phyloP scores from a whole-genome alignment of 2,329 filamentous ascomycete genomes.

The Trichophyton mentagrophytes region DNA sequence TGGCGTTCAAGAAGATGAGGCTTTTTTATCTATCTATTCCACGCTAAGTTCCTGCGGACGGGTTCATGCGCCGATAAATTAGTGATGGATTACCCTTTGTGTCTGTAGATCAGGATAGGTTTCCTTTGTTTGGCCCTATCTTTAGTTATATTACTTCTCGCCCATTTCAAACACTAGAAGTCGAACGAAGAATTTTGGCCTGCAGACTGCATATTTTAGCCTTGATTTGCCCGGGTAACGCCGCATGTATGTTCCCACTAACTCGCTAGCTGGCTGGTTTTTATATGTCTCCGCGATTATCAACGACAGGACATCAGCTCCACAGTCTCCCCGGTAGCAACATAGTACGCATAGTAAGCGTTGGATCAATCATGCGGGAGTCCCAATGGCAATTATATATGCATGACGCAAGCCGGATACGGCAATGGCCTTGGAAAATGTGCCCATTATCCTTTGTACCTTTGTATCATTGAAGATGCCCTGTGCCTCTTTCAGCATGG shows the following conservation, averaged over 20 bases:
- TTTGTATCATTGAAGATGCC: not conserved
- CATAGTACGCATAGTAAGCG: not conserved
- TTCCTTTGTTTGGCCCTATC: constrained; percentile 1
- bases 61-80: not conserved
- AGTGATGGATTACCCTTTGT: not conserved
- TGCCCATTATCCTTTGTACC: not conserved
- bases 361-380: not conserved
- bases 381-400: not conserved
- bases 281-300: not conserved
- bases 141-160: not conserved
- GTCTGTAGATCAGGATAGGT: not conserved
- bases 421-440: not conserved
- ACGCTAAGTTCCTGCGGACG: not conserved
- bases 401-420: not conserved
- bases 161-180: not conserved
- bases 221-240: not conserved
- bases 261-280: too few relatives aligned
- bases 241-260: not conserved
- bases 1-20: not conserved
- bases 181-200: not conserved
- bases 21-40: not conserved
- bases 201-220: not conserved
- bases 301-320: not conserved
- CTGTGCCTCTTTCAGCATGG: not conserved
- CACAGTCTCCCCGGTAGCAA: not conserved